phyloP scores from a whole-genome alignment of 768 basidiomycete genomes.

The Suillus occidentalis region DNA sequence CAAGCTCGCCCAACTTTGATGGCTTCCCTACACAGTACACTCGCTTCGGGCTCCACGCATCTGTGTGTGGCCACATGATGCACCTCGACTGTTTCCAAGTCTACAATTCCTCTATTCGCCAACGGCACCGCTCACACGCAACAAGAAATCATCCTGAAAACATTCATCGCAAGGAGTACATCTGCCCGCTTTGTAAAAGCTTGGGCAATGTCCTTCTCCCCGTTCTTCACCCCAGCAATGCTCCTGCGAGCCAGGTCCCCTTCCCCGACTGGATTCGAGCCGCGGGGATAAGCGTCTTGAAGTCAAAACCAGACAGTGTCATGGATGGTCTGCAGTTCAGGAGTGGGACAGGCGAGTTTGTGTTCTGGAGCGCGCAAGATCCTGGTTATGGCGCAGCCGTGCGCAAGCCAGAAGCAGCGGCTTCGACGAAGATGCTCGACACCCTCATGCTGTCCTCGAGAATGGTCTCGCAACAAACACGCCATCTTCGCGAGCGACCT shows the following conservation, averaged over 20 bases:
- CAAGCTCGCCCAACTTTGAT: slow-evolving; percentile 65
- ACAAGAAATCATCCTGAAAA: slow-evolving; percentile 94
- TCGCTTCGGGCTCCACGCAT: slow-evolving; percentile 82
- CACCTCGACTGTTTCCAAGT: slow-evolving; percentile 92
- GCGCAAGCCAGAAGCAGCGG: slow-evolving; percentile 53
- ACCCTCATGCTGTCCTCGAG: slow-evolving; percentile 79
- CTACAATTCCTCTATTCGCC: slow-evolving; percentile 83
- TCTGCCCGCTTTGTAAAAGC: slow-evolving; percentile 96
- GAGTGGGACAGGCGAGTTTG: slow-evolving; percentile 85
- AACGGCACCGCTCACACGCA: slow-evolving; percentile 84
- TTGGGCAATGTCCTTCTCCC: slow-evolving; percentile 94
- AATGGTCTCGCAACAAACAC: slow-evolving; percentile 80
- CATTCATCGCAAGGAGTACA: slow-evolving; percentile 90
- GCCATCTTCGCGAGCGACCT: slow-evolving; percentile 75
- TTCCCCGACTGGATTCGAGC: slow-evolving; percentile 91
- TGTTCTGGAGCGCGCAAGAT: slow-evolving; percentile 87
- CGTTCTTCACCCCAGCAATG: slow-evolving; percentile 53
- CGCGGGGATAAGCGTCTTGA: slow-evolving; percentile 86
- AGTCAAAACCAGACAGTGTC: slow-evolving; percentile 72
- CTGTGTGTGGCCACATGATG: slow-evolving; percentile 96
- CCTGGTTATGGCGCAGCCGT: slow-evolving; percentile 59
- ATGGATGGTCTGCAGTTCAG: slow-evolving; percentile 74
- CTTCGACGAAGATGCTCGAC: slow-evolving; percentile 80
- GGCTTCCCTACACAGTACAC: slow-evolving; percentile 71
- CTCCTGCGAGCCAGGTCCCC: slow-evolving; percentile 48